Evolutionary conservation across 2,329 filamentous ascomycete genomes (phyloP).

Genomic region (Stemphylium lycopersici): DNA sequence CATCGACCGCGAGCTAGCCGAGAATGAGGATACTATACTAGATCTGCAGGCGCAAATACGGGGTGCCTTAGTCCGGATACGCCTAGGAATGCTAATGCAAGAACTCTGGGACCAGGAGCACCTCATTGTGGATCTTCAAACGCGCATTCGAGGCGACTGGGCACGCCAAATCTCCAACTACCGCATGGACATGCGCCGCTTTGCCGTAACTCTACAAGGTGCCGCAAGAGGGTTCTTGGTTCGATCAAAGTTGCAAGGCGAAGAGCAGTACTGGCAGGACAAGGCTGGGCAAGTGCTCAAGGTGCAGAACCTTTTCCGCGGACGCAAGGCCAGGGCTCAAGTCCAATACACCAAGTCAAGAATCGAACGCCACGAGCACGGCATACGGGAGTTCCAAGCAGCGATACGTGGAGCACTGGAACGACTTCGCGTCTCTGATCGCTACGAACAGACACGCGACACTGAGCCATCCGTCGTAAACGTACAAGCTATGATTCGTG

Average conservation of each 20-base stretch:
- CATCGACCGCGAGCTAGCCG: conserved; percentile 78
- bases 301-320: conserved; percentile 81
- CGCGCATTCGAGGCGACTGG: conserved; percentile 86
- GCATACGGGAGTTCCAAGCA: conserved; percentile 61
- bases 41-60: conserved; percentile 88
- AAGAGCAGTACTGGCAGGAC: conserved; percentile 71
- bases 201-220: conserved; percentile 81
- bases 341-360: conserved; percentile 56
- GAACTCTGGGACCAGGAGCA: conserved; percentile 85
- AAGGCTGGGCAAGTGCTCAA: conserved; percentile 75
- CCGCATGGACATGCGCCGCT: conserved; percentile 79
- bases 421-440: conserved; percentile 51
- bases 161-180: conserved; percentile 83
- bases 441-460: conserved; percentile 67
- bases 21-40: conserved; percentile 72
- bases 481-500: conserved; percentile 65
- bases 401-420: conserved; percentile 59
- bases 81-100: conserved; percentile 83
- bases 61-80: conserved; percentile 78
- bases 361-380: conserved; percentile 54
- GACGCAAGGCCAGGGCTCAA: conserved; percentile 60
- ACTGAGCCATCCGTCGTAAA: conserved; percentile 64
- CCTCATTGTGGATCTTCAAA: conserved; percentile 79
- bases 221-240: conserved; percentile 76
- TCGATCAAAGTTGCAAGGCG: conserved; percentile 66